Evolutionary conservation across 2,329 filamentous ascomycete genomes (phyloP).

Genomic region (Talaromyces sp.): DNA sequence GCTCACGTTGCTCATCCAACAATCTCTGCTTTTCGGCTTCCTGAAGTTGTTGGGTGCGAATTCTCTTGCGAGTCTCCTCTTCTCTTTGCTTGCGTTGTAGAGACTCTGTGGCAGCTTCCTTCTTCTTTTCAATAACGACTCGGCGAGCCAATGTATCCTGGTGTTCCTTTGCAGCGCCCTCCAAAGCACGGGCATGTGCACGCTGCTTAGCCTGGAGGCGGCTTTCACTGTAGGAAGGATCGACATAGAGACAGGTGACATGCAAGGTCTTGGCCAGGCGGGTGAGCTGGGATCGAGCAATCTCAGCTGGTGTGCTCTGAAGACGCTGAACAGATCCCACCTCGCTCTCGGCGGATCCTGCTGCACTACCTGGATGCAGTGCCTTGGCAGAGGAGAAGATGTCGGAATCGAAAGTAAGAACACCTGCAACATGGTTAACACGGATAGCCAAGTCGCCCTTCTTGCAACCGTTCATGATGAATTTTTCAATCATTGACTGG

Average conservation of each 20-base stretch:
- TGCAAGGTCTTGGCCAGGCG: conserved; percentile 87
- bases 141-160: conserved; percentile 78
- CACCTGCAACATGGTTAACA: conserved; percentile 90
- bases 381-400: conserved; percentile 97
- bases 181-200: conserved; percentile 75
- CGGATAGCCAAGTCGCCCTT: conserved; percentile 97
- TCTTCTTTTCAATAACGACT: conserved; percentile 91
- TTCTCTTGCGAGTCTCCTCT: conserved; percentile 80
- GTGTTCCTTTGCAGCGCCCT: conserved; percentile 89
- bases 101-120: conserved; percentile 87
- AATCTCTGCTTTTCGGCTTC: conserved; percentile 87
- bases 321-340: conserved; percentile 83
- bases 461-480: conserved; percentile 99
- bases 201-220: conserved; percentile 74
- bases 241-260: conserved; percentile 92
- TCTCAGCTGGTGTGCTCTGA: conserved; percentile 96
- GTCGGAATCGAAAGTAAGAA: conserved; percentile 95
- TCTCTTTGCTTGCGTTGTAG: conserved; percentile 88
- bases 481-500: conserved; percentile 92
- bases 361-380: conserved; percentile 74
- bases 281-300: conserved; percentile 89
- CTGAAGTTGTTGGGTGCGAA: conserved; percentile 80
- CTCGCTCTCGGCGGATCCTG: conserved; percentile 84
- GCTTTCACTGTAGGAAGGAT: conserved; percentile 79
- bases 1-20: conserved; percentile 86